Evolutionary conservation across 2,329 filamentous ascomycete species (phyloP).

Genomic region (Sclerotinia glacialis): DNA sequence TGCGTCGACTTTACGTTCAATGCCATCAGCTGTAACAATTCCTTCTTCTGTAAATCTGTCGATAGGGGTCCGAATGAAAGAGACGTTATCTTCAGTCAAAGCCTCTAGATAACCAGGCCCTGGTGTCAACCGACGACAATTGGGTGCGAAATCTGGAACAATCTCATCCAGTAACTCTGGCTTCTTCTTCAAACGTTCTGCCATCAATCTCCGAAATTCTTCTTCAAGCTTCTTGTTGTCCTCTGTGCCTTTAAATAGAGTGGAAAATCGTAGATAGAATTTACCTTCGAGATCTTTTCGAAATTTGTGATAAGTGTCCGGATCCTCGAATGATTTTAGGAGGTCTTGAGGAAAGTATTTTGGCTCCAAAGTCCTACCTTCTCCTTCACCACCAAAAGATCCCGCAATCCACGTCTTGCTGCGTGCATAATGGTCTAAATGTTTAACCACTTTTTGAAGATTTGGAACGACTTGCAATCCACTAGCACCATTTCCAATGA

Average conservation of each 20-base stretch:
- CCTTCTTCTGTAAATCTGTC: slow-evolving; percentile 56
- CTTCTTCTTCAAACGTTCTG: slow-evolving; percentile 42
- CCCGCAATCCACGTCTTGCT: slow-evolving; percentile 58
- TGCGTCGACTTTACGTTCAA: slow-evolving; percentile 57
- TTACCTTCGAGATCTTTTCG: slow-evolving; percentile 56
- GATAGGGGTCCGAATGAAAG: slow-evolving; percentile 57
- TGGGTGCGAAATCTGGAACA: slow-evolving; percentile 45
- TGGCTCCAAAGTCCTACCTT: slow-evolving; percentile 43
- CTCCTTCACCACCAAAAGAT: slow-evolving; percentile 43
- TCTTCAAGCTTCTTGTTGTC: slow-evolving; percentile 41
- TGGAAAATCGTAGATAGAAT: slow-evolving; percentile 58
- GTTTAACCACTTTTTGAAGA: slow-evolving; percentile 37
- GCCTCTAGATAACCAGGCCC: slow-evolving; percentile 64
- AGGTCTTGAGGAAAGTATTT: slow-evolving; percentile 55
- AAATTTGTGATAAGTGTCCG: slow-evolving; percentile 58
- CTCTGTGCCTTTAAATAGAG: slow-evolving; percentile 49
- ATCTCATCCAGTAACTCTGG: slow-evolving; percentile 40
- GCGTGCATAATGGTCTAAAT: slow-evolving; percentile 42
- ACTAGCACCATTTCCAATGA: slow-evolving; percentile 52
- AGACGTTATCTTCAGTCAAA: slow-evolving; percentile 59
- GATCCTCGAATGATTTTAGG: slow-evolving; percentile 53
- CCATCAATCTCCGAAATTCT: slow-evolving; percentile 44
- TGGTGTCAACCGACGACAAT: slow-evolving; percentile 45
- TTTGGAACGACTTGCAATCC: slow-evolving; percentile 51
- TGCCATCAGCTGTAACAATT: slow-evolving; percentile 59